Evolutionary conservation across 2,329 filamentous ascomycete species (phyloP), one percentile per base, ranked within the genome.

Genomic region (Ophidiomyces ophidiicola): DNA sequence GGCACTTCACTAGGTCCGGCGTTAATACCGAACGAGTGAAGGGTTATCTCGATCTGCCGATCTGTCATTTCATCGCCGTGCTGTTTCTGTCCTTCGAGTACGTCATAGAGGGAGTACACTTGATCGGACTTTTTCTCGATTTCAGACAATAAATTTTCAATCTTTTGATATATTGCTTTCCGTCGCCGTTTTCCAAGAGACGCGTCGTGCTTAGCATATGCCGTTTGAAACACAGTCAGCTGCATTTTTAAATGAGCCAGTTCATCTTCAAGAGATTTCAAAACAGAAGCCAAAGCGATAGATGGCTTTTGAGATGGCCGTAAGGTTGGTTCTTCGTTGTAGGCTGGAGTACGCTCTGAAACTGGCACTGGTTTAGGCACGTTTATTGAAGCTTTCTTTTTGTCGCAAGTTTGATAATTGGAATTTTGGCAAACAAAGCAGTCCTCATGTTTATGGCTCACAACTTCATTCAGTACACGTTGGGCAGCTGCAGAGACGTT

Each of bases 31-130:
- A 65, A 62, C 2, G 58, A 62, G 36, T 63, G 53, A 10, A 82
- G 67, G 0, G 78, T 82, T 50, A 77, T 66, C 50, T 81, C 77
- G 30, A 79, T 64, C 50, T 77, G 71, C 14, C 74, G 70, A 48
- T 74, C 69, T 1, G 66, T 72, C 69, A 81, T 78, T 46, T 71
- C 67, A 51, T 75, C 71, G 0, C 76, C 76, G 2, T 70, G 69
- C 23, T 68, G 67, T 62, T 81, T 83, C 56, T 87, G 82, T 4
- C 80, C 82, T 58, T 88, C 83, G 0, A 90, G 67, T 1, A 90
- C 83, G 56, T 93, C 85, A 50, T 87, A 83, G 10, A 93, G 67
- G 29, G 75, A 72, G 60, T 93, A 92, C 29, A 93, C 78, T 57
- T 87, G 81, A 45, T 82, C 79, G 18, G 77, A 76, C 60, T 87